These are phyloP conservation scores for Stephanodiscus minutulus DNA, from an alignment of 108 stramenopile genomes.

Conservation along the genomic window DNA sequence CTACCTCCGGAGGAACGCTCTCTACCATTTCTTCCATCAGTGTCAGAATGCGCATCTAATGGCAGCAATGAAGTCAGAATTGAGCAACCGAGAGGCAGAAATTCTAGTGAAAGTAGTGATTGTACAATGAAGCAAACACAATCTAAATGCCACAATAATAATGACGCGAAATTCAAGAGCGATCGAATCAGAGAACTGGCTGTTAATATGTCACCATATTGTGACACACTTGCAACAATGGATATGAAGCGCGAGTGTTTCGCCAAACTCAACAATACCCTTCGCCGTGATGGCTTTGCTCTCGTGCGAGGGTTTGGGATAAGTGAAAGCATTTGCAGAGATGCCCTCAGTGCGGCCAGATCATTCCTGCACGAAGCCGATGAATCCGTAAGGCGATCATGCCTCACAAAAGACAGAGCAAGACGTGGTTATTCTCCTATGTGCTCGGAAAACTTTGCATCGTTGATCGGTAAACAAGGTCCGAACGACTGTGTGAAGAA, in stretches of 20 bases:
- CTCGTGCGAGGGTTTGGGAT: slow-evolving; percentile 52
- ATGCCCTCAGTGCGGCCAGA: slow-evolving; percentile 55
- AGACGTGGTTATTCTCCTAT: slow-evolving; percentile 75
- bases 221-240: slow-evolving; percentile 11
- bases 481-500: slow-evolving; percentile 81
- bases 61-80: slow-evolving; percentile 9
- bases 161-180: background rate
- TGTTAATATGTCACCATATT: slow-evolving; percentile 58
- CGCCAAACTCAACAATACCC: slow-evolving; percentile 35
- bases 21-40: slow-evolving; percentile 24
- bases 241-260: slow-evolving; percentile 32
- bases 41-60: background rate
- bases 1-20: slow-evolving; percentile 43
- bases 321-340: slow-evolving; percentile 34
- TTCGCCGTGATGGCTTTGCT: slow-evolving; percentile 61
- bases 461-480: slow-evolving; percentile 59
- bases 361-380: slow-evolving; percentile 65
- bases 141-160: background rate
- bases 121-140: background rate
- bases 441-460: slow-evolving; percentile 75
- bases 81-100: background rate
- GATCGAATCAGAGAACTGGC: slow-evolving; percentile 26
- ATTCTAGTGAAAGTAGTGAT: background rate
- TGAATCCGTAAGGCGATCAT: slow-evolving; percentile 68
- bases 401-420: slow-evolving; percentile 68